Conservation (phyloP, 176 grass and related monocot genomes). For the Chloris gayana region DNA sequence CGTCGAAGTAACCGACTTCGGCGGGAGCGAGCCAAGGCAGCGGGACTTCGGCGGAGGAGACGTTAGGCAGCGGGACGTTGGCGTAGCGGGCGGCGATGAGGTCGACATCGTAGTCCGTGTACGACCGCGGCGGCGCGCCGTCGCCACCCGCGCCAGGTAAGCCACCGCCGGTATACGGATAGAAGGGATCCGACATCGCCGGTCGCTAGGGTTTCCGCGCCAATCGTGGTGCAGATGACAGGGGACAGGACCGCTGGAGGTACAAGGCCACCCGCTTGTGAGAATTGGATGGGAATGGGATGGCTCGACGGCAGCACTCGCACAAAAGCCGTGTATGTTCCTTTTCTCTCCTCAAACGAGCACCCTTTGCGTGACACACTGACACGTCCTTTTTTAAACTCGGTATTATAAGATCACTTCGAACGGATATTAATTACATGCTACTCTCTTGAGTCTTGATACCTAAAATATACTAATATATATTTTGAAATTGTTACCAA, state of each 20-base stretch:
- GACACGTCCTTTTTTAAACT: too few species aligned
- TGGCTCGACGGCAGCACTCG: too few species aligned
- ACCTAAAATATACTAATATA: too few species aligned
- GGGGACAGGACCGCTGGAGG: neutral
- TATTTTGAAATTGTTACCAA: too few species aligned
- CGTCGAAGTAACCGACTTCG: conserved; percentile 31
- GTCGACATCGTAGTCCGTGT: conserved; percentile 64
- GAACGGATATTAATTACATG: too few species aligned
- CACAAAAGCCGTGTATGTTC: too few species aligned
- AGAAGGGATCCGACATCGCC: conserved; percentile 68
- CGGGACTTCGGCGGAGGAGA: conserved; percentile 10
- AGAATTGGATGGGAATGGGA: neutral
- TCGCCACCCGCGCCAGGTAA: conserved; percentile 24
- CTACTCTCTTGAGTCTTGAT: too few species aligned
- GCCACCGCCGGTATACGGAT: conserved; percentile 46
- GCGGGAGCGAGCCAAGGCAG: conserved; percentile 23
- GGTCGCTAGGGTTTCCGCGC: conserved; percentile 48
- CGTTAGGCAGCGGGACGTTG: conserved; percentile 13
- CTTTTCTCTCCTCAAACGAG: too few species aligned
- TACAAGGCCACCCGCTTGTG: neutral
- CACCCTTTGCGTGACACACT: too few species aligned
- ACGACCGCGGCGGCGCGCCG: conserved; percentile 14
- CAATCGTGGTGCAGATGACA: neutral
- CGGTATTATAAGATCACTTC: too few species aligned
- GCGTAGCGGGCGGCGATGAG: conserved; percentile 55